Evolutionary conservation across 805 yeast species (phyloP), one percentile per base, ranked within the genome.

Genomic region (Zygosaccharomyces bisporus): DNA sequence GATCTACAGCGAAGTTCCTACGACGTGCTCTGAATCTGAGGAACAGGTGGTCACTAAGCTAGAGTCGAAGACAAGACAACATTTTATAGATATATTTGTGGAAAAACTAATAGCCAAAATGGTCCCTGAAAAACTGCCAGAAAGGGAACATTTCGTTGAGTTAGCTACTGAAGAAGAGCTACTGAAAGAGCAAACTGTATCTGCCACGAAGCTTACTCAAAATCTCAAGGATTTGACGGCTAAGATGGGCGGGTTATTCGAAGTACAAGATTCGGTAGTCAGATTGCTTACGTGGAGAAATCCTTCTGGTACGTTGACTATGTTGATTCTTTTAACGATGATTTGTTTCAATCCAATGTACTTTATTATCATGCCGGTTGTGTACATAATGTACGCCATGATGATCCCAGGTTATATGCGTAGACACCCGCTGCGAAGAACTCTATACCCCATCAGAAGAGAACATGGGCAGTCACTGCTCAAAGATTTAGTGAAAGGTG

Each of bases 341-440:
- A 67, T 81, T 1, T 84, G 93, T 54, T 62, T 82, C 27, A 76
- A 84, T 67, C 96, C 96, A 0, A 80, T 80, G 58, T 63, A 84
- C 39, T 67, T 86, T 9, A 62, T 84, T 30, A 71, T 80, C 1
- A 70, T 81, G 24, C 96, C 96, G 0, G 53, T 83, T 29, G 47
- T 83, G 1, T 71, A 69, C 39, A 37, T 86, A 3, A 53, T 83
- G 23, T 69, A 74, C 44, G 81, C 79, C 1, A 67, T 83, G 3
- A 72, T 89, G 68, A 67, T 83, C 1, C 91, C 95, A 0, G 86
- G 83, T 3, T 89, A 81, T 56, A 67, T 77, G 14, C 70, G 74
- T 39, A 70, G 86, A 41, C 93, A 87, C 58, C 93, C 93, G 0
- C 62, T 76, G 50, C 65, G 68, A 17, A 67, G 69, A 12, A 72